These are phyloP conservation scores for Lasiodiplodia citricola DNA, from an alignment of 2,329 filamentous ascomycete species.

Conservation along the genomic window DNA sequence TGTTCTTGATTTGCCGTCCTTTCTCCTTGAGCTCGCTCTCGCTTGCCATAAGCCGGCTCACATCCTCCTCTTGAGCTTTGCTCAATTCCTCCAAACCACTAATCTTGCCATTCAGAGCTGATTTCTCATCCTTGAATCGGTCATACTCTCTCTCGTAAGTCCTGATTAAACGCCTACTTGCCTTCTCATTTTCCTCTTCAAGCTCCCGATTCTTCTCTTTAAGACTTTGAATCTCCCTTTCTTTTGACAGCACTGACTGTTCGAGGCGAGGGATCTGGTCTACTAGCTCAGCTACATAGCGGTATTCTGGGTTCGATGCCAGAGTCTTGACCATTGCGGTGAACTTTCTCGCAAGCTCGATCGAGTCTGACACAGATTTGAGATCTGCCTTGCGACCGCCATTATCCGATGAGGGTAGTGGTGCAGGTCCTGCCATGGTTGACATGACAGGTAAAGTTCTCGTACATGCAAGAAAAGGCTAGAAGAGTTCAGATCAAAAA, in stretches of 20 bases:
- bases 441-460: background rate
- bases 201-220: background rate
- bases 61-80: background rate
- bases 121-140: background rate
- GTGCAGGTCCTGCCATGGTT: background rate
- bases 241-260: background rate
- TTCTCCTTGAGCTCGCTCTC: constrained; percentile 4
- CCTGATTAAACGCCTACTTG: background rate
- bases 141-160: constrained; percentile 6
- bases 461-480: background rate
- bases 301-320: constrained; percentile 1
- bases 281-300: background rate
- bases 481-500: background rate
- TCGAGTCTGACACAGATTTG: background rate
- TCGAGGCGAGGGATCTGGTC: background rate
- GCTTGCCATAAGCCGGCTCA: background rate
- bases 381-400: background rate
- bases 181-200: background rate
- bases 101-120: background rate
- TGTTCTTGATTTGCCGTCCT: constrained; percentile 7
- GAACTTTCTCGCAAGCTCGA: background rate
- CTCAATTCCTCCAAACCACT: background rate
- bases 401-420: background rate
- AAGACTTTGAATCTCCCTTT: background rate
- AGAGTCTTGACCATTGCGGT: background rate